phyloP scores from a whole-genome alignment of 202 grass and related monocot genomes.

The Carex sylvatica region DNA sequence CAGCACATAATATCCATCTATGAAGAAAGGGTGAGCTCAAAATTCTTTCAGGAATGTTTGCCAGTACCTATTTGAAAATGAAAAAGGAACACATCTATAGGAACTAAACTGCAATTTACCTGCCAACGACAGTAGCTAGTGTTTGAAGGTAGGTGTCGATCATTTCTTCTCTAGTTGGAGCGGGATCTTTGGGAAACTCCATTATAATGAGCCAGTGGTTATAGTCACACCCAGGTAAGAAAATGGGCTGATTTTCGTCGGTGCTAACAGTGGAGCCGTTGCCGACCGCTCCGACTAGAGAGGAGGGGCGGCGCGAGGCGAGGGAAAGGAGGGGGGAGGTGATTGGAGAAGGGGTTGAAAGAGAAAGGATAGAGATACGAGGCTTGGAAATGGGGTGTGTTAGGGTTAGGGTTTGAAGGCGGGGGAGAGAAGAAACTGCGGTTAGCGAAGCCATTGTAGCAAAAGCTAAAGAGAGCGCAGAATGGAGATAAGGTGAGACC shows the following conservation, averaged over 20 bases:
- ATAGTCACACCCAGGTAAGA: slow-evolving; percentile 93
- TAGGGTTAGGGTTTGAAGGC: not conserved
- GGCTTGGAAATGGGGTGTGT: not conserved
- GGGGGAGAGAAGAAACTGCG: slow-evolving; percentile 24
- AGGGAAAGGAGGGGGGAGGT: slow-evolving; percentile 19
- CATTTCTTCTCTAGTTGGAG: slow-evolving; percentile 90
- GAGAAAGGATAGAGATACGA: not conserved
- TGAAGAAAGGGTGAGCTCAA: no score
- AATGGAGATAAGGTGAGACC: slow-evolving; percentile 33
- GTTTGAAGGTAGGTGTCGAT: slow-evolving; percentile 96
- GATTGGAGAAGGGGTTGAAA: not conserved
- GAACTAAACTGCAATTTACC: slow-evolving; percentile 32
- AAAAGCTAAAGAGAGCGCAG: not conserved
- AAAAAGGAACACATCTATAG: not conserved
- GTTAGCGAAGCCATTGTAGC: slow-evolving; percentile 27
- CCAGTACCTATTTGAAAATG: no score
- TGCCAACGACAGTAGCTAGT: slow-evolving; percentile 81
- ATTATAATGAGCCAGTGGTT: slow-evolving; percentile 99
- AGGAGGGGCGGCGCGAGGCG: not conserved
- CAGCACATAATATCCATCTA: no score
- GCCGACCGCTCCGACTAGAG: slow-evolving; percentile 16
- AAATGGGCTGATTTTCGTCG: slow-evolving; percentile 81
- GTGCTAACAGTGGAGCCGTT: slow-evolving; percentile 1
- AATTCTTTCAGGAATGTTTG: no score
- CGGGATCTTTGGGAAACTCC: slow-evolving; percentile 98